Percentiles rank a stretch among this genome's conserved stretches.
These are phyloP conservation scores for Castanea sativa DNA, from an alignment of 306 rosid species.

Conservation along the genomic window DNA sequence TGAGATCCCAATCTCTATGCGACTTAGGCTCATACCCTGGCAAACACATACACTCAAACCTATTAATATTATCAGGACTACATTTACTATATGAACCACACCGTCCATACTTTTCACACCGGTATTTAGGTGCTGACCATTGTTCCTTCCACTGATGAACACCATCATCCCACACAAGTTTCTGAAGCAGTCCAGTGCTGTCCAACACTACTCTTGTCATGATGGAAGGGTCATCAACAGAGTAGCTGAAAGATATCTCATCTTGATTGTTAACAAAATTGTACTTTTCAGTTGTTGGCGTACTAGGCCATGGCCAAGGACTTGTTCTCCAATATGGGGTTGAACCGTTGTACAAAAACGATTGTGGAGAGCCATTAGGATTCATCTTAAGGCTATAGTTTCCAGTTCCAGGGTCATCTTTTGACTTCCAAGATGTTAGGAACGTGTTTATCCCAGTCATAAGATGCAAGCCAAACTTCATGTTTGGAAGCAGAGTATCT, in stretches of 20 bases:
- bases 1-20: neutral
- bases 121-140: neutral
- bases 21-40: conserved; percentile 16
- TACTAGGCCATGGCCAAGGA: no score
- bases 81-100: neutral
- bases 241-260: no score
- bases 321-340: fast-evolving
- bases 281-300: no score
- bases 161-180: no score
- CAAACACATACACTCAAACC: neutral
- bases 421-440: neutral
- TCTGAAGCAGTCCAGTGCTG: no score
- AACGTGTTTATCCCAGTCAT: neutral
- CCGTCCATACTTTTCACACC: neutral
- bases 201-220: no score
- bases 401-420: no score
- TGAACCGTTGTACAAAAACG: fast-evolving
- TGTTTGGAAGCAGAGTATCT: conserved; percentile 5
- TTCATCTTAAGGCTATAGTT: fast-evolving
- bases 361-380: no score
- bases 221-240: no score
- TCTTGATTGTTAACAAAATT: no score
- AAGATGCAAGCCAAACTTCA: neutral
- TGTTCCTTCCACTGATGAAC: neutral
- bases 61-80: neutral